These are phyloP conservation scores for Naegleria gruberi DNA, from an alignment of 208 protist species.

Conservation along the genomic window DNA sequence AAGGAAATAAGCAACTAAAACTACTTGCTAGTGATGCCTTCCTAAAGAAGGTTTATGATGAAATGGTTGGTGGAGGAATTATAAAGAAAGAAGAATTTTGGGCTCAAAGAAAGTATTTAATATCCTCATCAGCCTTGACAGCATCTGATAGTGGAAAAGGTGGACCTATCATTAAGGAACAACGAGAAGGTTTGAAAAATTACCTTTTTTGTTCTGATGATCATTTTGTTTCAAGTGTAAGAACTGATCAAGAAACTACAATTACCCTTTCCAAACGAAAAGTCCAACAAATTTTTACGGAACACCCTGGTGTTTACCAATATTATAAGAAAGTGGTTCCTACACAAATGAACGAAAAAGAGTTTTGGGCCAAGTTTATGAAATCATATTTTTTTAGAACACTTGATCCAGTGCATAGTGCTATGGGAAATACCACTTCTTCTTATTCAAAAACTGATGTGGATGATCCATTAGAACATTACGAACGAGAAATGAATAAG, in stretches of 20 bases:
- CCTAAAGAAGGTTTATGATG: neutral
- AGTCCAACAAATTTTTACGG: constrained; percentile 6
- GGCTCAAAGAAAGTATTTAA: neutral
- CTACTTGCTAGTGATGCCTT: neutral
- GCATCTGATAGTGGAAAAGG: neutral
- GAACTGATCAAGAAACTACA: neutral
- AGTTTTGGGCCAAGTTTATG: constrained; percentile 1
- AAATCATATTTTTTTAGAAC: neutral
- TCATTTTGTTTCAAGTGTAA: neutral
- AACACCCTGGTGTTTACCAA: neutral
- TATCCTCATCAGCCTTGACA: neutral
- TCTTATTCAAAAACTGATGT: neutral
- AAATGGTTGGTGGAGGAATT: neutral
- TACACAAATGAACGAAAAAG: neutral
- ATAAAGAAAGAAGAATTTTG: constrained; percentile 2
- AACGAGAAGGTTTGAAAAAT: neutral
- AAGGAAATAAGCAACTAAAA: neutral
- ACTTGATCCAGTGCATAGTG: neutral
- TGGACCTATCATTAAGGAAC: neutral
- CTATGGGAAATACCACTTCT: neutral
- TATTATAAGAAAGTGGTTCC: constrained; percentile 2
- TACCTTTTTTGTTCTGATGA: neutral
- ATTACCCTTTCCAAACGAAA: neutral
- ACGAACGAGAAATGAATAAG: neutral
- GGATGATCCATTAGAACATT: neutral